Conservation (phyloP, 2,329 filamentous ascomycete genomes). For the Calonectria honghensis region DNA sequence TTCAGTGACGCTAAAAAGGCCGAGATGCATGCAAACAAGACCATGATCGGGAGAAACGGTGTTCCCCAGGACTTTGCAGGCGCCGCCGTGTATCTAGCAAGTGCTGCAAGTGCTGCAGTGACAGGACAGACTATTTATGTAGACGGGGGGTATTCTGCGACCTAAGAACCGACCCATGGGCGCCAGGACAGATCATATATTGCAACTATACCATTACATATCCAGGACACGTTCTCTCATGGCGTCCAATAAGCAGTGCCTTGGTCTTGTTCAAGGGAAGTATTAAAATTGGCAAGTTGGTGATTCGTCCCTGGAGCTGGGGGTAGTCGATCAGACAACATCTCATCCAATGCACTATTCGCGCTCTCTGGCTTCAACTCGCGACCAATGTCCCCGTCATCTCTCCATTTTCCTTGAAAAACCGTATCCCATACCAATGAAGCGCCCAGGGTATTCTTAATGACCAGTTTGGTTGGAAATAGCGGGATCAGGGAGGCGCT, state of each 20-base stretch:
- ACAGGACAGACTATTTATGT: constrained; percentile 61
- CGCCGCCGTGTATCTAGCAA: constrained; percentile 56
- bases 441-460: background rate
- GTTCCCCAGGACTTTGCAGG: constrained; percentile 58
- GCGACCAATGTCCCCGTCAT: background rate
- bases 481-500: background rate
- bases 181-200: background rate
- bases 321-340: background rate
- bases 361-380: background rate
- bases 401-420: background rate
- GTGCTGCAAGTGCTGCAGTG: constrained; percentile 56
- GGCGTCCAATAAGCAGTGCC: background rate
- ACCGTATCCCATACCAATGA: background rate
- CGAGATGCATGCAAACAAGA: constrained; percentile 53
- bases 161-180: background rate
- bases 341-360: background rate
- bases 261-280: background rate
- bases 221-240: background rate
- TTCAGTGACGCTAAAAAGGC: constrained; percentile 50
- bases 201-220: background rate
- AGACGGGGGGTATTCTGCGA: constrained; percentile 59
- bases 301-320: background rate
- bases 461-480: background rate
- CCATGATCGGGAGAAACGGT: constrained; percentile 58
- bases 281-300: background rate